Conservation (phyloP, 2,329 filamentous ascomycete species). For the Trichoderma sp. region DNA sequence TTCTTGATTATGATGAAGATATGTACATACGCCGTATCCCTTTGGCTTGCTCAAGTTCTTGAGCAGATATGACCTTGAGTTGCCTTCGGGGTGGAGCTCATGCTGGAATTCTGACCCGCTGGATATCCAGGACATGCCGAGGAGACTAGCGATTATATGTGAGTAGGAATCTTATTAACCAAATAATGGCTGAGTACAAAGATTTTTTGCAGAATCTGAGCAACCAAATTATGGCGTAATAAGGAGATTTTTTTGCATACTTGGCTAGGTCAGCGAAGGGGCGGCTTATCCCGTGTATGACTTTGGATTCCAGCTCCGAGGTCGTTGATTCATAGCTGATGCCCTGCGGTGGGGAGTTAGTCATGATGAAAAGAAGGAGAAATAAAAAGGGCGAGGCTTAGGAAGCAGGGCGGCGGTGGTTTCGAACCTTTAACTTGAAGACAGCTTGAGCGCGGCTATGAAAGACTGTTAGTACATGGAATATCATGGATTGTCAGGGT, state of each 20-base stretch:
- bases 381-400: not conserved
- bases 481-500: too few species aligned
- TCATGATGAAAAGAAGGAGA: not conserved
- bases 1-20: not conserved
- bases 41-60: slow-evolving; percentile 19
- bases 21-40: slow-evolving; percentile 16
- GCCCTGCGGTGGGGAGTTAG: slow-evolving; percentile 1
- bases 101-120: slow-evolving; percentile 17
- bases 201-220: slow-evolving; percentile 12
- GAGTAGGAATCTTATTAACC: slow-evolving; percentile 14
- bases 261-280: slow-evolving; percentile 17
- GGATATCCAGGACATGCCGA: slow-evolving; percentile 18
- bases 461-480: not conserved
- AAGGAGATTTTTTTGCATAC: slow-evolving; percentile 14
- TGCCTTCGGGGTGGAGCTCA: slow-evolving; percentile 13
- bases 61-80: slow-evolving; percentile 13
- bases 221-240: slow-evolving; percentile 15
- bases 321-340: slow-evolving; percentile 14
- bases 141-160: slow-evolving; percentile 14
- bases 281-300: slow-evolving; percentile 11
- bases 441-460: slow-evolving; percentile 8
- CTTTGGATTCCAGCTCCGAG: slow-evolving; percentile 18
- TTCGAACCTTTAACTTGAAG: slow-evolving; percentile 13
- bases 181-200: slow-evolving; percentile 7
- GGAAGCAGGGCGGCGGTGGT: not conserved